Evolutionary conservation across 1,284 basidiomycete genomes (phyloP).

Genomic region (Puccinia hordei): DNA sequence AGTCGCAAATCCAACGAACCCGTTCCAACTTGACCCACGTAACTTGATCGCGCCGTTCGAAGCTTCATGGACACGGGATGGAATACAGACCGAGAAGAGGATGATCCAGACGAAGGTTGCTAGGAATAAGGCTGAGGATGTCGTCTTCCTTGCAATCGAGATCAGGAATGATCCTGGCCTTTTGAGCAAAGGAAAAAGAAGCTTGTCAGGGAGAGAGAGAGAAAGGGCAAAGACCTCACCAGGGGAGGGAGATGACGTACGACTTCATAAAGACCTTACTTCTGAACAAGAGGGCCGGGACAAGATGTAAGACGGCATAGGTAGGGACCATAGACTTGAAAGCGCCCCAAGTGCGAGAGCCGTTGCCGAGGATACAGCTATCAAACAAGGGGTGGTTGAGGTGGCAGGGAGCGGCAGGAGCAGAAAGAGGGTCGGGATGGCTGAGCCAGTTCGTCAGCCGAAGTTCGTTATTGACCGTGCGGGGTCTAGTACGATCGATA

Average conservation of each 20-base stretch:
- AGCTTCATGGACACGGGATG: constrained; percentile 38
- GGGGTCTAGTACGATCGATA: constrained; percentile 9
- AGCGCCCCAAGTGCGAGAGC: constrained; percentile 30
- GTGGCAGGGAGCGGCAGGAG: constrained; percentile 46
- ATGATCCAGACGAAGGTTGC: constrained; percentile 44
- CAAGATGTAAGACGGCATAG: constrained; percentile 45
- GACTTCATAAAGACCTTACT: constrained; percentile 50
- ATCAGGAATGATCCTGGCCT: constrained; percentile 36
- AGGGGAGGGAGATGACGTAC: constrained; percentile 1
- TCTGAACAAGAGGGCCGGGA: constrained; percentile 49
- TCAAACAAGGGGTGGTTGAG: constrained; percentile 42
- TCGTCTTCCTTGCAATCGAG: constrained; percentile 44
- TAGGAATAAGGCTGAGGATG: constrained; percentile 34
- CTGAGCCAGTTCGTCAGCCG: constrained; percentile 43
- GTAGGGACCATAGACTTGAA: constrained; percentile 50
- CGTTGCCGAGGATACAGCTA: constrained; percentile 45
- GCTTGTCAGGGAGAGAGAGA: neutral
- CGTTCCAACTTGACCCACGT: constrained; percentile 6
- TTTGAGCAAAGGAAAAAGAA: neutral
- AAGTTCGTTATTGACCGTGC: constrained; percentile 13
- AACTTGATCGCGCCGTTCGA: constrained; percentile 6
- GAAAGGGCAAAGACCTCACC: too few species aligned
- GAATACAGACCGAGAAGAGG: constrained; percentile 47
- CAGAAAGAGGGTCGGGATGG: constrained; percentile 11
- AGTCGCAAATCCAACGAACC: constrained; percentile 38